A percentile compares a stretch with the other conserved stretches of the same genome.
Evolutionary conservation across 192 early-diverging fungal genomes (phyloP).

Genomic region (Podila verticillata): DNA sequence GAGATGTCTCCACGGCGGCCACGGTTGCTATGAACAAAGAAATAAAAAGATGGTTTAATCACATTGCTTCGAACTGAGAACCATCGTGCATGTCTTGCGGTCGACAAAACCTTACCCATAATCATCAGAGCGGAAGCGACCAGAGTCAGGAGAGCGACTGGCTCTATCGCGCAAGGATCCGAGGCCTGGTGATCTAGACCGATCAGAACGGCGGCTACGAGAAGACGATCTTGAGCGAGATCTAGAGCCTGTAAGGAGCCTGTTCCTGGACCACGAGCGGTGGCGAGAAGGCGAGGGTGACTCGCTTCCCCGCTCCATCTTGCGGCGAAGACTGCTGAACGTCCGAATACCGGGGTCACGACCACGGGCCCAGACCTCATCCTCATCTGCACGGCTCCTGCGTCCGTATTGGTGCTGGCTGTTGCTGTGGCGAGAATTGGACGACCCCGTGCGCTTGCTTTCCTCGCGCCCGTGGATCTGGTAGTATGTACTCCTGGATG

Average conservation of each 20-base stretch:
- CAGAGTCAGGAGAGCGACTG: constrained; percentile 28
- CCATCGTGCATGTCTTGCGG: not conserved
- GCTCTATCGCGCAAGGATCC: constrained; percentile 12
- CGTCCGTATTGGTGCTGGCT: constrained; percentile 27
- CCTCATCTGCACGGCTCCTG: constrained; percentile 40
- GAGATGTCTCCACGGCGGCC: constrained; percentile 47
- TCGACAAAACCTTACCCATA: constrained; percentile 23
- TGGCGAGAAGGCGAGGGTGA: constrained; percentile 31
- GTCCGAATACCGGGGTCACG: constrained; percentile 35
- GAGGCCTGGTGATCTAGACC: constrained; percentile 22
- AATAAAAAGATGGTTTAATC: not conserved
- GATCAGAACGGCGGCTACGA: not conserved
- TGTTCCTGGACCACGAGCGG: constrained; percentile 42
- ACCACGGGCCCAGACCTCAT: constrained; percentile 40
- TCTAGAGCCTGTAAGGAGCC: constrained; percentile 27
- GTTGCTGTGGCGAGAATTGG: not conserved
- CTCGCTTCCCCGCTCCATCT: constrained; percentile 17
- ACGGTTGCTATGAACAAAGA: constrained; percentile 24
- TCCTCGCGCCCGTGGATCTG: constrained; percentile 50
- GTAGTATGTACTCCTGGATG: constrained; percentile 55
- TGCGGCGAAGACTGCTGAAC: constrained; percentile 29
- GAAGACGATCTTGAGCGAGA: constrained; percentile 20
- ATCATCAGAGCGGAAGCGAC: constrained; percentile 14
- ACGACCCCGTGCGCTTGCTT: not conserved
- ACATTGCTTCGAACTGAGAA: not conserved